These are phyloP conservation scores for Acanthamoeba comandoni DNA, from an alignment of 208 protist genomes.

Conservation along the genomic window DNA sequence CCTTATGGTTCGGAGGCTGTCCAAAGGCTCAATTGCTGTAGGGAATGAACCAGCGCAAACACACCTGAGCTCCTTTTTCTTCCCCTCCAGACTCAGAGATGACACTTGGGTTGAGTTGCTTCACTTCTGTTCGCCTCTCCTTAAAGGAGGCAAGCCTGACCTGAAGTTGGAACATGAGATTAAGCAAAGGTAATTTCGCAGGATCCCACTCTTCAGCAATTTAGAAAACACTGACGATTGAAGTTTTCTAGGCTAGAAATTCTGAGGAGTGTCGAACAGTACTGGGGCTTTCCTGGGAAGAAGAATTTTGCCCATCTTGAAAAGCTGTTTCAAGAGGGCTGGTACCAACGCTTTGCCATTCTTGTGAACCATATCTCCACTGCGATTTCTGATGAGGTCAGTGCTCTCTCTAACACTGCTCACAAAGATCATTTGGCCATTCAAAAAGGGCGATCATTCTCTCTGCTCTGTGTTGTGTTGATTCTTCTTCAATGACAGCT, in stretches of 20 bases:
- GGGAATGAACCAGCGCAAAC: no score
- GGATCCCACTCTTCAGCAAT: no score
- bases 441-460: no score
- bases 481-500: constrained; percentile 2
- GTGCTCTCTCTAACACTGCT: no score
- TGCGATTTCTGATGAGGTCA: constrained; percentile 27
- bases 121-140: constrained; percentile 12
- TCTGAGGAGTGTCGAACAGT: neutral
- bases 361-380: constrained; percentile 11
- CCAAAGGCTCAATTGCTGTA: no score
- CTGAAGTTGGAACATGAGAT: neutral
- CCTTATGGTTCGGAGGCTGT: no score
- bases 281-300: constrained; percentile 32
- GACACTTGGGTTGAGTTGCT: constrained; percentile 52
- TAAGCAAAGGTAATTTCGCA: no score
- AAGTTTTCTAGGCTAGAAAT: no score
- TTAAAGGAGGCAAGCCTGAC: neutral
- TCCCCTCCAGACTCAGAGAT: constrained; percentile 25
- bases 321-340: constrained; percentile 2
- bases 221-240: no score
- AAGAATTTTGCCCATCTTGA: constrained; percentile 20
- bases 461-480: no score
- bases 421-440: no score
- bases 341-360: constrained; percentile 32
- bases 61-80: constrained; percentile 58